A percentile compares a stretch with the other conserved stretches of the same genome.
Conservation (phyloP, 2,329 filamentous ascomycete species). For the Exophiala viscosa region DNA sequence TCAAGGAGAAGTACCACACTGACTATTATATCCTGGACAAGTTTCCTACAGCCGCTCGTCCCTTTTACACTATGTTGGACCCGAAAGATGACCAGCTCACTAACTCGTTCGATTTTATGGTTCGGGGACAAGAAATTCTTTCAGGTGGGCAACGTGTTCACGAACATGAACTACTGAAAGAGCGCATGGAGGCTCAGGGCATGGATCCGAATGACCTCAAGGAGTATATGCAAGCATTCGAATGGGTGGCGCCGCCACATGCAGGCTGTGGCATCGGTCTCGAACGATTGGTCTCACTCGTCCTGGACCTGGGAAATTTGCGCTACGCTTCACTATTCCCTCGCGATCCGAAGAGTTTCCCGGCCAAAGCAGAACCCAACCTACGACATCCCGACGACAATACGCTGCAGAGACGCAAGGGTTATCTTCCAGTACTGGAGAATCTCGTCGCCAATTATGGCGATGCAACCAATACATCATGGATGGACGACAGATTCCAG, state of each 20-base stretch:
- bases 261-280: slow-evolving; percentile 77
- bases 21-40: slow-evolving; percentile 86
- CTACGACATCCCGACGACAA: slow-evolving; percentile 69
- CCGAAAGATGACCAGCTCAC: slow-evolving; percentile 62
- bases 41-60: slow-evolving; percentile 71
- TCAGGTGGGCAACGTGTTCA: slow-evolving; percentile 82
- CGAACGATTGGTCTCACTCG: slow-evolving; percentile 72
- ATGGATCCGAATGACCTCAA: slow-evolving; percentile 69
- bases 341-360: slow-evolving; percentile 73
- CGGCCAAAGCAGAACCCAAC: slow-evolving; percentile 50
- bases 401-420: slow-evolving; percentile 58
- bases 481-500: slow-evolving; percentile 76
- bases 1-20: slow-evolving; percentile 72
- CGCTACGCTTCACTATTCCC: slow-evolving; percentile 74
- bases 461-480: slow-evolving; percentile 79
- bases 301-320: slow-evolving; percentile 74
- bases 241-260: slow-evolving; percentile 74
- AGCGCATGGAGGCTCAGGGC: slow-evolving; percentile 65
- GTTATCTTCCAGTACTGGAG: slow-evolving; percentile 52
- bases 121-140: slow-evolving; percentile 77
- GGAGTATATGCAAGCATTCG: slow-evolving; percentile 74
- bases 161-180: slow-evolving; percentile 61
- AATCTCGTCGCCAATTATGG: slow-evolving; percentile 85
- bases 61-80: slow-evolving; percentile 78
- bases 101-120: slow-evolving; percentile 83